These are phyloP conservation scores for Tricholomella constricta DNA, from an alignment of 768 basidiomycete genomes.

Conservation along the genomic window DNA sequence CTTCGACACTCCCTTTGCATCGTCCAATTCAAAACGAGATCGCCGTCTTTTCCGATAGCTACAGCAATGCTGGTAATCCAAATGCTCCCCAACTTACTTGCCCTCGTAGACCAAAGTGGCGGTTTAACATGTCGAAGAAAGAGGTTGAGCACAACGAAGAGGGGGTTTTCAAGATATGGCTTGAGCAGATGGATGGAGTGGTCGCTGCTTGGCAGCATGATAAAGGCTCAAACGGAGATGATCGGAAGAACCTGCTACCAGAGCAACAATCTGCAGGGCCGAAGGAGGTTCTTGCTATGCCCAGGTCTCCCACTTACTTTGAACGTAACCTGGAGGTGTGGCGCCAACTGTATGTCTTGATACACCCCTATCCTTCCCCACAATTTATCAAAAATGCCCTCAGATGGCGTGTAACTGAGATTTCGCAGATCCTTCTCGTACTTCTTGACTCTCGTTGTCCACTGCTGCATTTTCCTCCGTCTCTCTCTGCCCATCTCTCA, in stretches of 20 bases:
- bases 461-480: slow-evolving; percentile 80
- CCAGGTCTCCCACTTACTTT: slow-evolving; percentile 73
- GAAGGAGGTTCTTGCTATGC: slow-evolving; percentile 36
- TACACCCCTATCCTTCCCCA: neutral
- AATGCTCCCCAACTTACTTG: slow-evolving; percentile 35
- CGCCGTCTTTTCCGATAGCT: slow-evolving; percentile 35
- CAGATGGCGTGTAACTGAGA: slow-evolving; percentile 94
- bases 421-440: slow-evolving; percentile 84
- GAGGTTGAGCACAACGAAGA: slow-evolving; percentile 93
- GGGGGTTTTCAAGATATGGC: slow-evolving; percentile 79
- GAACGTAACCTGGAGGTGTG: slow-evolving; percentile 94
- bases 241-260: slow-evolving; percentile 13
- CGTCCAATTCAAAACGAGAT: slow-evolving; percentile 55
- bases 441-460: slow-evolving; percentile 92
- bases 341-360: slow-evolving; percentile 76
- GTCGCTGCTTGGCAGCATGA: slow-evolving; percentile 31
- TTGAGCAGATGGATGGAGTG: slow-evolving; percentile 59
- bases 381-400: slow-evolving; percentile 10
- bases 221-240: slow-evolving; percentile 43
- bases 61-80: slow-evolving; percentile 20
- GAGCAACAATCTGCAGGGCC: slow-evolving; percentile 7
- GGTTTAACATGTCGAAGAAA: slow-evolving; percentile 81
- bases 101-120: slow-evolving; percentile 85
- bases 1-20: slow-evolving; percentile 50
- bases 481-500: slow-evolving; percentile 66